Conservation (phyloP, 495 filamentous ascomycete species). For the Penicillium bialowiezense region DNA sequence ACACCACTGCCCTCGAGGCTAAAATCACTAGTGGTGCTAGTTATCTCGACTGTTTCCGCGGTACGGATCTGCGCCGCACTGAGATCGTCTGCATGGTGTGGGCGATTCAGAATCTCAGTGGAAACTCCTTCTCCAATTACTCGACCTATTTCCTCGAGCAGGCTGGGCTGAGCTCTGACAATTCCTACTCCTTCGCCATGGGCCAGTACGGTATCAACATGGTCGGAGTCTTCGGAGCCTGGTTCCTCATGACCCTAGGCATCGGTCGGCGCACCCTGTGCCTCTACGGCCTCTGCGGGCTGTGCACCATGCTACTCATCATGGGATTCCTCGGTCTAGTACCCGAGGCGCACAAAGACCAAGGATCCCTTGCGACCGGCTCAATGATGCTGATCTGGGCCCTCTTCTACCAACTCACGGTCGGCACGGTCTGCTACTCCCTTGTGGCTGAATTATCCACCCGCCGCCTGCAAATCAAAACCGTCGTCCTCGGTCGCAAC, state of each 20-base stretch:
- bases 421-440: constrained; percentile 77
- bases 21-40: constrained; percentile 67
- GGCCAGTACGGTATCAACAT: constrained; percentile 76
- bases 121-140: constrained; percentile 78
- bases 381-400: constrained; percentile 72
- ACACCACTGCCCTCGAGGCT: constrained; percentile 71
- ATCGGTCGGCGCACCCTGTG: constrained; percentile 71
- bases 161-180: constrained; percentile 58
- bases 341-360: constrained; percentile 46
- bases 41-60: constrained; percentile 73
- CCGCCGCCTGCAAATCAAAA: constrained; percentile 73
- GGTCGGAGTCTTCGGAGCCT: constrained; percentile 68
- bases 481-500: constrained; percentile 66
- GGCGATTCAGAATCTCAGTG: constrained; percentile 79
- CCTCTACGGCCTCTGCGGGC: constrained; percentile 62
- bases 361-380: constrained; percentile 64
- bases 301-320: constrained; percentile 64
- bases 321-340: constrained; percentile 73
- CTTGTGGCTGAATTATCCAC: constrained; percentile 74
- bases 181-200: constrained; percentile 67
- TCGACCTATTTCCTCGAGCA: constrained; percentile 76
- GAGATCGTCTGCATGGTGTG: constrained; percentile 78
- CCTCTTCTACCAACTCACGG: constrained; percentile 69
- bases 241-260: constrained; percentile 67
- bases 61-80: constrained; percentile 69